Evolutionary conservation across 1,284 basidiomycete genomes (phyloP), one percentile per base, ranked within the genome.

Genomic region (Pseudomicrostroma phylloplanum): DNA sequence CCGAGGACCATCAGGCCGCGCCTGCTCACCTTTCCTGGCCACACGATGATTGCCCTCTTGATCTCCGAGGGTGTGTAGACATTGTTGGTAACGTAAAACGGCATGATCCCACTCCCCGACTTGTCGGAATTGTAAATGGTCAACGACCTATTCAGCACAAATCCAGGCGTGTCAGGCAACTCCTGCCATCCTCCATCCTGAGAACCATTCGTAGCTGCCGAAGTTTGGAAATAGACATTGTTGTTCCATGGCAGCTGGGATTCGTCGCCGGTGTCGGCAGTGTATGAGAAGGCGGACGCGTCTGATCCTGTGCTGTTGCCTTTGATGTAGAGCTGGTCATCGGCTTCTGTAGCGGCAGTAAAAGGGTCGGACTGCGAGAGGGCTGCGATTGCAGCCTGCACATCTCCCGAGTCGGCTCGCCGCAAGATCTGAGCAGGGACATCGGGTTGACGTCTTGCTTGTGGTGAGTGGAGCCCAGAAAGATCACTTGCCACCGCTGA

Each of bases 11-110:
- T 17, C 3, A 7, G 60, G 15, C 7, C 57, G 60, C 12, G n/a
- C 30, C 60, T 40, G 6, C 60, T 21, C 11, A 13, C 21, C 21
- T 54, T 65, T 26, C 74, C 74, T 36, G 74, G 74, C 60, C 65
- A 67, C 12, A 64, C 66, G 21, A 76, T 67, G 59, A 76, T 61
- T 46, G 67, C 71, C 6, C 74, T 67, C 51, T 76, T 71, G 41
- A 76, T 68, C 11, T 46, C 51, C 51, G 58, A 59, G 40, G 65
- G 66, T 56, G 73, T 61, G 51, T 70, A 68, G 42, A 40, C 65
- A 15, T 60, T 40, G 17, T 48, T 21, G n/a, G 69, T 62, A 19
- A 70, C 59, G 61, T 74, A 74, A 59, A 72, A 67, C 13, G 72
- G 72, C 67, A 71, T 71, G 57, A 62, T 43, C 11, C 65, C 55